Conservation (phyloP, 345 rosid species). For the Hypericum perforatum region DNA sequence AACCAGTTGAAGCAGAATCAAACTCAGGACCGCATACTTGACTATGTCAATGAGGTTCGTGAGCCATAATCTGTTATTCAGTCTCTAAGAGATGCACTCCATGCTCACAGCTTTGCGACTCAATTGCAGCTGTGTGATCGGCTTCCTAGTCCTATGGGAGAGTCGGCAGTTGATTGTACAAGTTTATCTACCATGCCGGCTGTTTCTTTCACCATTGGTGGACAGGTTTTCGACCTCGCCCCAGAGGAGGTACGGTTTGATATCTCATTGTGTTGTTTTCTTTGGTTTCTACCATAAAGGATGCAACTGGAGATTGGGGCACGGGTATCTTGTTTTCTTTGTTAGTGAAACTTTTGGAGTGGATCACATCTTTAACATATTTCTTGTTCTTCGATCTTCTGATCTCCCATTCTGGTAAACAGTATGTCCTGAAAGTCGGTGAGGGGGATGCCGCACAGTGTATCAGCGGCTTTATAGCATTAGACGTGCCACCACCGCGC, state of each 20-base stretch:
- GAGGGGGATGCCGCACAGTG: slow-evolving; percentile 71
- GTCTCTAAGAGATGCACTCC: background rate
- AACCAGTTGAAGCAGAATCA: slow-evolving; percentile 52
- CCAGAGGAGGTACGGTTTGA: slow-evolving; percentile 83
- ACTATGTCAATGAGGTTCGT: slow-evolving; percentile 57
- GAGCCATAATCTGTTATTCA: background rate
- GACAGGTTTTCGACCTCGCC: slow-evolving; percentile 57
- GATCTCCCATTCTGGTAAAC: slow-evolving; percentile 3
- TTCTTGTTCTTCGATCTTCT: background rate
- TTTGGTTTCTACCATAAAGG: no score
- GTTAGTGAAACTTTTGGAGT: background rate
- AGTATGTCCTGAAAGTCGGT: slow-evolving; percentile 85
- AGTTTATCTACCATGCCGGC: slow-evolving; percentile 57
- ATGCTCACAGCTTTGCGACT: slow-evolving; percentile 5
- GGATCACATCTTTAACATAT: background rate
- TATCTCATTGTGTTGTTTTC: background rate
- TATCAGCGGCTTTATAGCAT: slow-evolving; percentile 76
- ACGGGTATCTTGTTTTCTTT: background rate
- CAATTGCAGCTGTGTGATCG: slow-evolving; percentile 60
- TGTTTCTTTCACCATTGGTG: slow-evolving; percentile 69
- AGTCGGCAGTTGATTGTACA: slow-evolving; percentile 64
- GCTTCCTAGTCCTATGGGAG: slow-evolving; percentile 79
- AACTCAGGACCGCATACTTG: slow-evolving; percentile 58
- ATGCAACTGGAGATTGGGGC: no score
- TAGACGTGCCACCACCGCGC: slow-evolving; percentile 81